Base-by-base conservation (phyloP, 345 rosid species). In the Capsella bursapastoris region DNA sequence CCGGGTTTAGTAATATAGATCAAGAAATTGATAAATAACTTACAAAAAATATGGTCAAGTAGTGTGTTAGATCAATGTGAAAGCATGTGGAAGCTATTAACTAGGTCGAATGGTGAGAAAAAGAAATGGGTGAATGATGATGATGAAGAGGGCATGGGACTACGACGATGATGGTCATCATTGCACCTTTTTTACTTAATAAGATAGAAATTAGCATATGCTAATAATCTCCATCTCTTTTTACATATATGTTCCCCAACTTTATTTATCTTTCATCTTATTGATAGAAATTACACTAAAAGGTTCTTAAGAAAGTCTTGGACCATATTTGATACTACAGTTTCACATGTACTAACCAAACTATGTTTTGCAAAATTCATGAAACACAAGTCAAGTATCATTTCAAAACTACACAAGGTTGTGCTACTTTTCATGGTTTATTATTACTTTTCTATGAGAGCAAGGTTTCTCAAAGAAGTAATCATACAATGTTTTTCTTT, bases 71-170 rank as follows among this genome's bases (percentile, higher is more conserved):
- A 70, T 57, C 40, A 40, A 14, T 3, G 64, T 55, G 38, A 64
- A 70, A 40, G 41, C 71, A 70, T 69, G 61, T 35, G 48, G 47
- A 18, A 70, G 70, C 35, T 22, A 22, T 22, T 22, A 22, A 2
- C 25, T 51, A 55, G n/a, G 67, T 64, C 40, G 49, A 70, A 49
- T 41, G 31, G 60, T 12, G 47, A 43, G 32, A 41, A 29, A 32
- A 51, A 31, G 50, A 40, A 43, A 3, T 47, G 18, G 64, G 35
- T 56, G 7, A 62, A 62, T 69, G 59, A 76, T 77, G 59, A 76
- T 77, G 76, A 71, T 71, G 72, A 56, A 7, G 61, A 13, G 57
- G 53, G 75, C 66, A 77, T 71, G 76, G 57, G 51, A 71, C 27
- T 50, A 65, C 41, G 72, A 77, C 52, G 57, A 76, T 37, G 40